A percentile compares a stretch with the other conserved stretches of the same genome.
Conservation (phyloP, 148 eudicot species). For the Pharnaceum exiguum region DNA sequence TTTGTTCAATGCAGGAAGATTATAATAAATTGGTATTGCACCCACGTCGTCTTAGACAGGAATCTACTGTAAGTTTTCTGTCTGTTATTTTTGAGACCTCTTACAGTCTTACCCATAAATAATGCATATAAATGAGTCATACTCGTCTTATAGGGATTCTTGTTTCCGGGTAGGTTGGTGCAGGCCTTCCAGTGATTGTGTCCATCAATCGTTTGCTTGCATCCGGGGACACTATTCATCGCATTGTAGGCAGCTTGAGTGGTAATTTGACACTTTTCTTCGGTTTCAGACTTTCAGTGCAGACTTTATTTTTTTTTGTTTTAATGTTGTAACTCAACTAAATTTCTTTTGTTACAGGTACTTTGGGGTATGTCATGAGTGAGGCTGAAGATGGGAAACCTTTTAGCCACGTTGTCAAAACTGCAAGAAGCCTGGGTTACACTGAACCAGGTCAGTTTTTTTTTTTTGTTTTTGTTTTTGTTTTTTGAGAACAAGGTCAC, state of each 20-base stretch:
- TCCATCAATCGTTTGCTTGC: slow-evolving; percentile 81
- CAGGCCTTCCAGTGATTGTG: slow-evolving; percentile 86
- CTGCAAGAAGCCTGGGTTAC: slow-evolving; percentile 86
- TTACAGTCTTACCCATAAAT: too few species aligned
- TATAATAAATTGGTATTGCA: slow-evolving; percentile 60
- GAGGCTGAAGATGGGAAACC: slow-evolving; percentile 88
- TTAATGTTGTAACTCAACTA: background rate
- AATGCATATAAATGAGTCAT: background rate
- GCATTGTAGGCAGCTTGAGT: slow-evolving; percentile 85
- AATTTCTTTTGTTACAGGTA: slow-evolving; percentile 42
- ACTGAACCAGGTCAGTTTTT: slow-evolving; percentile 86
- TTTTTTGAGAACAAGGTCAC: too few species aligned
- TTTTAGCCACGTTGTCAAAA: slow-evolving; percentile 81
- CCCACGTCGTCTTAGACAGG: slow-evolving; percentile 75
- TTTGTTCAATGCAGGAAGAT: slow-evolving; percentile 60
- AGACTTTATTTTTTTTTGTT: background rate
- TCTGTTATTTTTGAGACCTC: background rate
- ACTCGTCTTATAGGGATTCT: background rate
- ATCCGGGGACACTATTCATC: slow-evolving; percentile 71
- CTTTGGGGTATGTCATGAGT: slow-evolving; percentile 95
- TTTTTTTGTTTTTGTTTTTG: background rate
- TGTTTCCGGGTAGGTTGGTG: slow-evolving; percentile 73
- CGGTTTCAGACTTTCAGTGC: background rate
- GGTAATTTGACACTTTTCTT: slow-evolving; percentile 35
- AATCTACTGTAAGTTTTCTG: slow-evolving; percentile 79